phyloP scores from a whole-genome alignment of 225 moss, liverwort and hornwort genomes.

The Rhytidiadelphus loreus region DNA sequence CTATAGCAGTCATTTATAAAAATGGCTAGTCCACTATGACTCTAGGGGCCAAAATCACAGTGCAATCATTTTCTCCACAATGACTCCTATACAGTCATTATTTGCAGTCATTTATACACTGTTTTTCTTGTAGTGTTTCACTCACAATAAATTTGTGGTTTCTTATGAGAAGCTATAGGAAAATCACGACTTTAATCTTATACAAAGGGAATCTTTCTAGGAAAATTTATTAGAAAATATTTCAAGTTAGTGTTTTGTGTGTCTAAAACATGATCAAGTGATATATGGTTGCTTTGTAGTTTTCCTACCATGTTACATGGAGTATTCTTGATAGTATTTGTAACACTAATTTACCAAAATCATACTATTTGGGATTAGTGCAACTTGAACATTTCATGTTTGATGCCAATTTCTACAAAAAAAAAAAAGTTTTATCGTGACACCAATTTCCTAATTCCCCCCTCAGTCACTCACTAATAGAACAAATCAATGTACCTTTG shows the following conservation, averaged over 20 bases:
- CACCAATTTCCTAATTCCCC: too few relatives aligned
- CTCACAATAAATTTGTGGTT: too few relatives aligned
- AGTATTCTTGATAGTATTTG: background rate
- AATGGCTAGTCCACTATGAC: too few relatives aligned
- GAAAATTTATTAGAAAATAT: background rate
- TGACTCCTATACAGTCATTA: too few relatives aligned
- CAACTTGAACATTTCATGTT: background rate
- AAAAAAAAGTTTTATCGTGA: too few relatives aligned
- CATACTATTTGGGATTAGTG: background rate
- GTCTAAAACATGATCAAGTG: background rate
- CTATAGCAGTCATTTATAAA: too few relatives aligned
- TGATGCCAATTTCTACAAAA: background rate
- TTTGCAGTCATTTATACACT: too few relatives aligned
- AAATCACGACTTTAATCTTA: too few relatives aligned
- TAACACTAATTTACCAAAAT: background rate
- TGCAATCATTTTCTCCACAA: too few relatives aligned
- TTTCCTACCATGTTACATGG: background rate
- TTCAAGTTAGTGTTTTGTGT: background rate
- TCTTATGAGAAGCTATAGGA: too few relatives aligned
- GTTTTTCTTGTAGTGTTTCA: too few relatives aligned
- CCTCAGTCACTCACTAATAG: background rate
- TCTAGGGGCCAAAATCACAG: too few relatives aligned
- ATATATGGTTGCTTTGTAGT: background rate
- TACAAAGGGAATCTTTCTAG: fast-evolving
- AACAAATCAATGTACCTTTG: background rate